A percentile compares a stretch with the other conserved stretches of the same genome.
Evolutionary conservation across 805 yeast species (phyloP).

Genomic region (Metschnikowia lachancei): DNA sequence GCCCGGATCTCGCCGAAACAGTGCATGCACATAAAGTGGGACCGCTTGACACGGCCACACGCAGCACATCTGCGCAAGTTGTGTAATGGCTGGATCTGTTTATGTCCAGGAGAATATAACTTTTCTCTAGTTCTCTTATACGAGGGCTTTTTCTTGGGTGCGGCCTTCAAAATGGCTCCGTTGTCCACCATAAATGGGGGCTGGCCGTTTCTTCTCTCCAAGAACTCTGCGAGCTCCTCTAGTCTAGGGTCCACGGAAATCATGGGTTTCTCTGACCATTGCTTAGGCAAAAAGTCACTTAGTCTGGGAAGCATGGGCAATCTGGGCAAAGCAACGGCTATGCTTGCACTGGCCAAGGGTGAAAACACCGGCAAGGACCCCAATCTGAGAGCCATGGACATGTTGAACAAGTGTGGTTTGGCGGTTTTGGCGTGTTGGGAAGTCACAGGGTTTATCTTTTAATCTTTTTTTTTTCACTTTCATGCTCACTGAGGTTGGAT

Average conservation of each 20-base stretch:
- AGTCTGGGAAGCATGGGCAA: slow-evolving; percentile 16
- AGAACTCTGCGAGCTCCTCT: slow-evolving; percentile 38
- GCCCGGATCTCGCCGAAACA: slow-evolving; percentile 81
- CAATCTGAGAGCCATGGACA: slow-evolving; percentile 28
- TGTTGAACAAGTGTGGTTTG: slow-evolving; percentile 6
- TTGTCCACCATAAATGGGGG: slow-evolving; percentile 51
- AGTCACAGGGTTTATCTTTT: not conserved
- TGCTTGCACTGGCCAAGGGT: slow-evolving; percentile 3
- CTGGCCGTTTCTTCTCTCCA: slow-evolving; percentile 34
- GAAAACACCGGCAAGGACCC: slow-evolving; percentile 21
- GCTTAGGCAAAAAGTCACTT: slow-evolving; percentile 15
- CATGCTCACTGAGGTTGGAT: not conserved
- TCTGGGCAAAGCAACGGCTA: slow-evolving; percentile 16
- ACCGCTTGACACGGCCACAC: slow-evolving; percentile 88
- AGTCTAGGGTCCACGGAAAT: slow-evolving; percentile 26
- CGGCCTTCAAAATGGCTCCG: slow-evolving; percentile 77
- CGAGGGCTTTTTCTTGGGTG: slow-evolving; percentile 90
- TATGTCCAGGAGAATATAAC: slow-evolving; percentile 77
- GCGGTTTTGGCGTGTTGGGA: not conserved
- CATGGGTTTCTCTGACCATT: slow-evolving; percentile 5
- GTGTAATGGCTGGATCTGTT: slow-evolving; percentile 71
- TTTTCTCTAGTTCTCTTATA: slow-evolving; percentile 82
- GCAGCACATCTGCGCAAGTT: slow-evolving; percentile 90
- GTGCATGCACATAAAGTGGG: slow-evolving; percentile 88
- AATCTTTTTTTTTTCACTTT: not conserved